These are phyloP conservation scores for Ogataea nonfermentans DNA, from an alignment of 805 yeast genomes.

Conservation along the genomic window DNA sequence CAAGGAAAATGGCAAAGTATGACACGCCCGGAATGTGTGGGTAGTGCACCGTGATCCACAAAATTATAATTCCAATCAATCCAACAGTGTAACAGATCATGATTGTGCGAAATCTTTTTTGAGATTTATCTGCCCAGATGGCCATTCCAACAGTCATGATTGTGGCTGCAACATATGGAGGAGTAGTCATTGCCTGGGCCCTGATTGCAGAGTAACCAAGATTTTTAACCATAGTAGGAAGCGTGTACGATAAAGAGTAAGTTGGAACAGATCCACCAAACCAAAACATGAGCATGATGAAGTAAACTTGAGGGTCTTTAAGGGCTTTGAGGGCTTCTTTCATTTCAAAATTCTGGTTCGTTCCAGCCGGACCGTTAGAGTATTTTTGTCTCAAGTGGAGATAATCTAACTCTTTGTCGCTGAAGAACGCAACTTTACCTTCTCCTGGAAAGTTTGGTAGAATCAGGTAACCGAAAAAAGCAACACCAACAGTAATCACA, in stretches of 20 bases:
- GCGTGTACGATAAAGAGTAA: conserved; percentile 40
- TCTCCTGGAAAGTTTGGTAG: conserved; percentile 37
- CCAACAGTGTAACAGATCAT: conserved; percentile 38
- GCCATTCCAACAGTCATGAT: conserved; percentile 31
- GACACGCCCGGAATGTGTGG: conserved; percentile 39
- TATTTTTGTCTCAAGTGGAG: conserved; percentile 15
- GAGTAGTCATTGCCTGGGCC: conserved; percentile 45
- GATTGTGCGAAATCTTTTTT: conserved; percentile 36
- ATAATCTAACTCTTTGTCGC: conserved; percentile 14
- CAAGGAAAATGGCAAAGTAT: conserved; percentile 41
- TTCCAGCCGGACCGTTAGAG: conserved; percentile 17
- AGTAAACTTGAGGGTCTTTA: conserved; percentile 38
- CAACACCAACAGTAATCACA: conserved; percentile 36
- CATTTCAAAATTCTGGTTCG: conserved; percentile 14
- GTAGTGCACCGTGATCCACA: conserved; percentile 42
- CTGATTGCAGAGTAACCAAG: conserved; percentile 42
- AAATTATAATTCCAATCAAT: conserved; percentile 38
- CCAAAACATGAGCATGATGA: conserved; percentile 35
- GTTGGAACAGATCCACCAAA: conserved; percentile 39
- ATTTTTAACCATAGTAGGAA: conserved; percentile 44
- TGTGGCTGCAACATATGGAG: conserved; percentile 36
- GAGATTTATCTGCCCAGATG: conserved; percentile 31
- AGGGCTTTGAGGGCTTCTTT: conserved; percentile 34
- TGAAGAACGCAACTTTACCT: conserved; percentile 12
- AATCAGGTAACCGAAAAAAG: conserved; percentile 30